Conservation (phyloP, 371 early-diverging fungal species). For the Mortierella sp. region DNA sequence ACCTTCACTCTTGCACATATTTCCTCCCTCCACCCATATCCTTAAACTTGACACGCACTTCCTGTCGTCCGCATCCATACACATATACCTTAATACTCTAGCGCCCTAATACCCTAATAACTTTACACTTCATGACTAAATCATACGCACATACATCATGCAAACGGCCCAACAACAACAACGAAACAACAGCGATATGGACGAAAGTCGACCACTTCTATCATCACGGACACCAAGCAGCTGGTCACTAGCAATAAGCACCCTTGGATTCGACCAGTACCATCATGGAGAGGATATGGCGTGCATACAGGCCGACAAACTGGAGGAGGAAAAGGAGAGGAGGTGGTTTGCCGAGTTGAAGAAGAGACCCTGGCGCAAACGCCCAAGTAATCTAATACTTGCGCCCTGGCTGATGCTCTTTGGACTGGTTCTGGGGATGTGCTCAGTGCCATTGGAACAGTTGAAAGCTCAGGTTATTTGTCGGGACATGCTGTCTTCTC, state of each 20-base stretch:
- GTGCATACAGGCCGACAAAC: not conserved
- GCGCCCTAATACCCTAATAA: not conserved
- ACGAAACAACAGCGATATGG: too few species aligned
- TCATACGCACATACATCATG: not conserved
- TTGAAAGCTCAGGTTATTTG: slow-evolving; percentile 27
- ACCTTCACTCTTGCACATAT: not conserved
- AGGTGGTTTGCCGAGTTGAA: slow-evolving; percentile 14
- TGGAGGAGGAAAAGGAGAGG: slow-evolving; percentile 16
- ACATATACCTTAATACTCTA: not conserved
- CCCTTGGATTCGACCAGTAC: not conserved
- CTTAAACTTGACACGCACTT: not conserved
- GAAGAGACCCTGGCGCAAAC: slow-evolving; percentile 16
- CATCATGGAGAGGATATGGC: not conserved
- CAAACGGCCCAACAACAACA: not conserved
- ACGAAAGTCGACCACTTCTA: not conserved
- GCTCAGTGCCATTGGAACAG: slow-evolving; percentile 3
- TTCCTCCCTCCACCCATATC: not conserved
- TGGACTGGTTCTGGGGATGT: not conserved
- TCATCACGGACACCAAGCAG: not conserved
- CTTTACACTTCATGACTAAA: too few species aligned
- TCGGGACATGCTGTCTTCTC: slow-evolving; percentile 6
- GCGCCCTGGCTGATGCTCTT: slow-evolving; percentile 9
- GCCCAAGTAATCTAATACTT: slow-evolving; percentile 21
- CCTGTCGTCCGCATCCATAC: not conserved
- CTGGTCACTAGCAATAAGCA: not conserved